Conservation (phyloP, 306 rosid genomes). For the Prosopis cineraria region DNA sequence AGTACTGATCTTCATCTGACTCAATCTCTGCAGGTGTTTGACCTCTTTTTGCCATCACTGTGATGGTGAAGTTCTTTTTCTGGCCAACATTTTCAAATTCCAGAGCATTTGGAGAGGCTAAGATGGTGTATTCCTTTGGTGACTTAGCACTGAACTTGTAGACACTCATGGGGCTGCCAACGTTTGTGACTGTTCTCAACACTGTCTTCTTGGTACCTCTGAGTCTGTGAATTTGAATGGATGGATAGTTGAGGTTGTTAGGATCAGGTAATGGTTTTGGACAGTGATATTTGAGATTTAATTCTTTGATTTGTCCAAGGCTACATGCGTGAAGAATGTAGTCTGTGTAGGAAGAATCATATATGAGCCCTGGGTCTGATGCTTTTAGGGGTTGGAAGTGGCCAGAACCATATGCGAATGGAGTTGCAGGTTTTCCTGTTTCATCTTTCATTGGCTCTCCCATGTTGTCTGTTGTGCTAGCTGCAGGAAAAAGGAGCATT, state of each 20-base stretch:
- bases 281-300: constrained; percentile 50
- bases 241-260: constrained; percentile 76
- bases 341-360: constrained; percentile 75
- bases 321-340: constrained; percentile 70
- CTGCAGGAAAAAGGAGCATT: constrained; percentile 37
- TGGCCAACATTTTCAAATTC: constrained; percentile 61
- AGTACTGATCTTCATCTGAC: constrained; percentile 39
- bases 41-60: constrained; percentile 45
- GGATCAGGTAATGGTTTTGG: constrained; percentile 48
- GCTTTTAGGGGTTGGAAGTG: constrained; percentile 75
- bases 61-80: constrained; percentile 60
- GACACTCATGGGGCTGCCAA: constrained; percentile 51
- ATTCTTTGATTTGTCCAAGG: constrained; percentile 36
- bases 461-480: constrained; percentile 60
- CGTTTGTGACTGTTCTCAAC: constrained; percentile 77
- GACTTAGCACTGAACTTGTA: constrained; percentile 62
- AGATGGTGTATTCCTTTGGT: constrained; percentile 54
- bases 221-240: constrained; percentile 69
- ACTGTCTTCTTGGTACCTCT: constrained; percentile 40
- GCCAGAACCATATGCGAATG: constrained; percentile 83
- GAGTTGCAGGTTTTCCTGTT: constrained; percentile 58
- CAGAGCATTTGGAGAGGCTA: constrained; percentile 62
- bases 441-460: constrained; percentile 64
- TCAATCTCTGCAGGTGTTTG: constrained; percentile 17
- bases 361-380: constrained; percentile 82